These are phyloP conservation scores for Nothopassalora personata DNA, from an alignment of 2,329 filamentous ascomycete species.

Conservation along the genomic window DNA sequence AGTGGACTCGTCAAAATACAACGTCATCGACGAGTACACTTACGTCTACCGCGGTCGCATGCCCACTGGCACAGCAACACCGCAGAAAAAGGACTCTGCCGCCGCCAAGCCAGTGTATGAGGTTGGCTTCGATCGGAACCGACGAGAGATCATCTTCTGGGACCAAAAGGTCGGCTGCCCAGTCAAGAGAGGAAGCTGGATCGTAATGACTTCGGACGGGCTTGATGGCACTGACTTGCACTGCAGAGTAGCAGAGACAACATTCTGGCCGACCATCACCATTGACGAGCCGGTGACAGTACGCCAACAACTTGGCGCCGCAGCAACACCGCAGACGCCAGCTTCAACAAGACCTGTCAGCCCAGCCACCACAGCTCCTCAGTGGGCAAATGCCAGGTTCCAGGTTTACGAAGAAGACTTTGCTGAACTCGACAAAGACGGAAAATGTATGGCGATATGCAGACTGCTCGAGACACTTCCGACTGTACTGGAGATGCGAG, in stretches of 20 bases:
- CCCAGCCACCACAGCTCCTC: conserved; percentile 15
- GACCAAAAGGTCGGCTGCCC: conserved; percentile 24
- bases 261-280: conserved; percentile 42
- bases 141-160: conserved; percentile 41
- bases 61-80: neutral
- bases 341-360: conserved; percentile 7
- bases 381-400: conserved; percentile 34
- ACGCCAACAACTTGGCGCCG: neutral
- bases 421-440: conserved; percentile 44
- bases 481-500: conserved; percentile 53
- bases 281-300: conserved; percentile 25
- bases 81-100: neutral
- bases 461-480: conserved; percentile 56
- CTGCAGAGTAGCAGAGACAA: conserved; percentile 46
- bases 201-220: conserved; percentile 31
- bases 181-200: conserved; percentile 49
- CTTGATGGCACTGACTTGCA: conserved; percentile 35
- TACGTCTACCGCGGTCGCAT: neutral
- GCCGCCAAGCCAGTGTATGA: conserved; percentile 14
- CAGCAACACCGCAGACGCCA: conserved; percentile 8
- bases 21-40: neutral
- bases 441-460: conserved; percentile 50
- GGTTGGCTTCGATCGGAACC: conserved; percentile 32
- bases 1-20: conserved; percentile 15
- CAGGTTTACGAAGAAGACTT: conserved; percentile 53